These are phyloP conservation scores for Ganoderma meredithae DNA, from an alignment of 1,284 basidiomycete species.

Conservation along the genomic window DNA sequence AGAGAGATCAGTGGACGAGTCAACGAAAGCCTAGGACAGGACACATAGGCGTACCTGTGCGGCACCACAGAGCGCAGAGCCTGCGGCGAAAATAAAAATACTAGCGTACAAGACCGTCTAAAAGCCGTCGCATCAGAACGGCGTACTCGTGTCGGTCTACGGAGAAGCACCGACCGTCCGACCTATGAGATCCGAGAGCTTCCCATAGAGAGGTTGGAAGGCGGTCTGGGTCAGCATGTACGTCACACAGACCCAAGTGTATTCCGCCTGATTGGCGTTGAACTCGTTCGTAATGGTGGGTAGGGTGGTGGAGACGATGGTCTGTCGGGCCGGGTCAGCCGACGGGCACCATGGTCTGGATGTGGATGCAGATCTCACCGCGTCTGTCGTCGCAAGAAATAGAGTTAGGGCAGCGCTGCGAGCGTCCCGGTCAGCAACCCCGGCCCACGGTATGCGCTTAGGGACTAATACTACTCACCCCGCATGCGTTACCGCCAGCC, in stretches of 20 bases:
- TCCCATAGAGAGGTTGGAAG: conserved; percentile 81
- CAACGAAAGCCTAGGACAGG: neutral
- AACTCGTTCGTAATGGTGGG: conserved; percentile 79
- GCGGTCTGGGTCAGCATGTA: conserved; percentile 87
- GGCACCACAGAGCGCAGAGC: conserved; percentile 75
- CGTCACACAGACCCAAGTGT: conserved; percentile 84
- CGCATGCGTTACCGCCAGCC: conserved; percentile 60
- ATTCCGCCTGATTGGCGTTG: conserved; percentile 68
- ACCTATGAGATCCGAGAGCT: conserved; percentile 78
- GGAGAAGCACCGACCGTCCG: conserved; percentile 57
- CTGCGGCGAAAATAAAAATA: conserved; percentile 72
- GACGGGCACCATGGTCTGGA: conserved; percentile 11
- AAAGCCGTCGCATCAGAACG: conserved; percentile 27
- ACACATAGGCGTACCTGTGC: conserved; percentile 57
- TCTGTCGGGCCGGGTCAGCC: conserved; percentile 51
- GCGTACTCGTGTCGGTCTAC: conserved; percentile 16
- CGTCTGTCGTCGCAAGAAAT: conserved; percentile 84
- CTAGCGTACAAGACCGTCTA: conserved; percentile 73
- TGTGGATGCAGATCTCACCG: conserved; percentile 54
- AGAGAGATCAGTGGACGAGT: neutral
- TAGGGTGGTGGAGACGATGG: conserved; percentile 81
- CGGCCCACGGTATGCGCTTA: conserved; percentile 16
- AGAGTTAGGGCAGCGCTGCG: conserved; percentile 73
- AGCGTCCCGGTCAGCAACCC: conserved; percentile 25
- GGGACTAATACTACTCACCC: conserved; percentile 48